Base-by-base conservation (phyloP, 2,329 filamentous ascomycete species). In the Ophiostoma himal-ulmi region DNA sequence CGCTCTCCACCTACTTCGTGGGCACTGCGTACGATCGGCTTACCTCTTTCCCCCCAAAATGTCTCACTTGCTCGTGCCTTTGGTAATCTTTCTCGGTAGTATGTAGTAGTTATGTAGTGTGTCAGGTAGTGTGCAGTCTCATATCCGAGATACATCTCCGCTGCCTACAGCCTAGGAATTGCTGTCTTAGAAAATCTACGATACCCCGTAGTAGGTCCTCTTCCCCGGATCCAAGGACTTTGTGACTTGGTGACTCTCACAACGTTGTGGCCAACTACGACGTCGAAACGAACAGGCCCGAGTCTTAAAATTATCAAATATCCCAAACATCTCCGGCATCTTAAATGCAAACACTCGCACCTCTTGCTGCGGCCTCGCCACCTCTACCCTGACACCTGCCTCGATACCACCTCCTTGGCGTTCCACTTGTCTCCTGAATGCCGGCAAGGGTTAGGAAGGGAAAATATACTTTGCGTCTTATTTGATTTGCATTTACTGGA, bases 351-450 rank as follows among this genome's bases (percentile, higher is more conserved):
- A 48, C 20, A 20, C 14, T 48, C 41, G 5, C 41, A 17, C 44
- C 17, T 7, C 17, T 48, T 20, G 17, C 17, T 48, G 13, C 3
- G 13, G 22, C 52, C 20, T 57, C 52, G 52, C 11, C 52, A 54
- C 48, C 20, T 57, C 44, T 17, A 48, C 44, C 44, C 44, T 30
- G 3, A 30, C 3, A 30, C 30, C 30, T 48, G 44, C n/a, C 44
- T 20, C 10, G 8, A 20, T 48, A 48, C 44, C n/a, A 57, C 52
- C 52, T 57, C 52, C 14, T 26, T 10, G 52, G 5, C 13, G 52
- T 57, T 26, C 52, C 52, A 57, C 52, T n/a, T 57, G 52, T 48
- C 22, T 57, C 52, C 52, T 26, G 22, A 57, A 57, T 57, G n/a
- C 52, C 5, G n/a, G 52, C 52, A 57, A 57, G 52, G 52, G 52